A percentile compares a stretch with the other conserved stretches of the same genome.
These are phyloP conservation scores for Pelargonium citronellum DNA, from an alignment of 441 rosid species.

Conservation along the genomic window DNA sequence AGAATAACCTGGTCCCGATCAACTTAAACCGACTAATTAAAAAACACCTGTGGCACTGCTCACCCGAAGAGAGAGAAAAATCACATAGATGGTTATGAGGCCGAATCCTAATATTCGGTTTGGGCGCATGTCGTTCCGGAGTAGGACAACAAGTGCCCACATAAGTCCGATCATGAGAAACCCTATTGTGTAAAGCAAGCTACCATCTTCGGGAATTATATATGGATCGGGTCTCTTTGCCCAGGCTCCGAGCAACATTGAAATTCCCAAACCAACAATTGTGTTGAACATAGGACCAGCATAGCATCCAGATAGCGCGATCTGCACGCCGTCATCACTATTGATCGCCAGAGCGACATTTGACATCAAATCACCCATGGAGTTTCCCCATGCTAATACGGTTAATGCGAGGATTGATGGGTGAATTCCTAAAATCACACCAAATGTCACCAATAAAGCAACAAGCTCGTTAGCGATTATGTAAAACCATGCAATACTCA, in stretches of 20 bases:
- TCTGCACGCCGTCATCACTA: constrained; percentile 11
- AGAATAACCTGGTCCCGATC: no score
- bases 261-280: constrained; percentile 9
- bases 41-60: constrained; percentile 1
- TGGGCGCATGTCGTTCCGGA: constrained; percentile 2
- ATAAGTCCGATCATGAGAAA: constrained; percentile 5
- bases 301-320: constrained; percentile 14
- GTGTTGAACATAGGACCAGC: constrained; percentile 18
- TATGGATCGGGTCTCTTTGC: constrained; percentile 5
- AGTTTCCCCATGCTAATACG: constrained; percentile 13
- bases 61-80: constrained; percentile 4
- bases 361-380: constrained; percentile 16
- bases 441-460: background rate
- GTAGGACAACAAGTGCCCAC: constrained; percentile 7
- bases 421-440: background rate
- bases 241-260: constrained; percentile 15
- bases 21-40: background rate
- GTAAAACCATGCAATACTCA: constrained; percentile 4
- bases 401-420: constrained; percentile 9
- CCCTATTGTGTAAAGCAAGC: constrained; percentile 10
- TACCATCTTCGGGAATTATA: constrained; percentile 7
- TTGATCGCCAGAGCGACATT: constrained; percentile 13
- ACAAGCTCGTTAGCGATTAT: background rate
- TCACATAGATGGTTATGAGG: background rate
- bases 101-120: background rate